Evolutionary conservation across 2,329 filamentous ascomycete genomes (phyloP).

Genomic region (Bertia moriformis): DNA sequence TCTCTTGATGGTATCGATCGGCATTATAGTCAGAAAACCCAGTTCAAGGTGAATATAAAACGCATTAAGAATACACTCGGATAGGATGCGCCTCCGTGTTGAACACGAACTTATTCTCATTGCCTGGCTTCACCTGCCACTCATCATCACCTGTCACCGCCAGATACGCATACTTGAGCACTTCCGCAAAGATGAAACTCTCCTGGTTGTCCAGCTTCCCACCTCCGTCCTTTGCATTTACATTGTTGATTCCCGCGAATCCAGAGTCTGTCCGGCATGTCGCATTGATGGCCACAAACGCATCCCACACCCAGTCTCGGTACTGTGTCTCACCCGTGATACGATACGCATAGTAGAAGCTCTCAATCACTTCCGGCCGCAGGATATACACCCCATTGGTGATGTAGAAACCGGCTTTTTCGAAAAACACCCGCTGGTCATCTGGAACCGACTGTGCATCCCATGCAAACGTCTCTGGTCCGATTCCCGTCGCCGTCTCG

Average conservation of each 20-base stretch:
- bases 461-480: constrained; percentile 40
- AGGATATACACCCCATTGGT: constrained; percentile 32
- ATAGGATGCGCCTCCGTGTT: constrained; percentile 1
- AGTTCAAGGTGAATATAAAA: too few species aligned
- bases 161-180: constrained; percentile 50
- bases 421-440: constrained; percentile 30
- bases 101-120: not conserved
- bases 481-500: constrained; percentile 41
- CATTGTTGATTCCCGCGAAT: constrained; percentile 36
- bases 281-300: constrained; percentile 38
- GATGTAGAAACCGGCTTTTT: constrained; percentile 43
- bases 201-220: constrained; percentile 41
- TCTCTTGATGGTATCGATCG: too few species aligned
- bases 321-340: constrained; percentile 43
- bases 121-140: not conserved
- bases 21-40: too few species aligned
- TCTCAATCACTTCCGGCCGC: constrained; percentile 49
- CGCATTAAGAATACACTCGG: not conserved
- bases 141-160: constrained; percentile 11
- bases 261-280: constrained; percentile 36
- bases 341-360: constrained; percentile 53
- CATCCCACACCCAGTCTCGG: constrained; percentile 51
- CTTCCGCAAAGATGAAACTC: constrained; percentile 54
- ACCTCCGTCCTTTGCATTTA: constrained; percentile 37
- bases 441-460: constrained; percentile 7